These are phyloP conservation scores for Sugiyamaella grinbergsii DNA, from an alignment of 1,139 yeast genomes.

Conservation along the genomic window DNA sequence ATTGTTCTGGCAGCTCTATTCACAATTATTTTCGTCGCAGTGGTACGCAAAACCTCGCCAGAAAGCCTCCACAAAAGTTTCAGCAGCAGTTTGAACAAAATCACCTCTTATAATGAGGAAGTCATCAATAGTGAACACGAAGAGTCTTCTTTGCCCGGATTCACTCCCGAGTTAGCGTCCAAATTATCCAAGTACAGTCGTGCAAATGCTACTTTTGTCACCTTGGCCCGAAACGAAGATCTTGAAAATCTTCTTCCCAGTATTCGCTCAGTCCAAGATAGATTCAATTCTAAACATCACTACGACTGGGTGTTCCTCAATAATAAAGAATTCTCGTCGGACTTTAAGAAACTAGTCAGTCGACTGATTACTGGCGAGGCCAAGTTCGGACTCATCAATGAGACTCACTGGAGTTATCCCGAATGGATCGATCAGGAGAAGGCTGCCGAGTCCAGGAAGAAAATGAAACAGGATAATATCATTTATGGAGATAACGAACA, in stretches of 20 bases:
- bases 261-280: constrained; percentile 63
- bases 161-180: constrained; percentile 2
- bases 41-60: background rate
- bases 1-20: constrained; percentile 3
- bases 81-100: background rate
- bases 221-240: constrained; percentile 71
- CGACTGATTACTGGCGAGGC: constrained; percentile 61
- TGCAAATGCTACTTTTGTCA: constrained; percentile 65
- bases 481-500: constrained; percentile 64
- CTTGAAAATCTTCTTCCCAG: constrained; percentile 58
- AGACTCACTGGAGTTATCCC: constrained; percentile 74
- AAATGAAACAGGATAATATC: constrained; percentile 53
- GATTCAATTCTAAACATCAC: constrained; percentile 65
- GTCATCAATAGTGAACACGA: background rate
- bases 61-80: too few species aligned
- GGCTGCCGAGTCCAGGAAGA: constrained; percentile 53
- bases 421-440: constrained; percentile 62
- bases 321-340: constrained; percentile 60
- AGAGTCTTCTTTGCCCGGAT: background rate
- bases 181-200: constrained; percentile 7
- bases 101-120: constrained; percentile 1
- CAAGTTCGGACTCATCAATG: constrained; percentile 61
- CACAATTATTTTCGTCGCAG: constrained; percentile 1
- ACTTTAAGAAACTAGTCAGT: constrained; percentile 54
- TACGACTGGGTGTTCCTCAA: constrained; percentile 84